These are phyloP conservation scores for Pyrenochaeta sp. DNA, from an alignment of 2,329 filamentous ascomycete genomes.

Conservation along the genomic window DNA sequence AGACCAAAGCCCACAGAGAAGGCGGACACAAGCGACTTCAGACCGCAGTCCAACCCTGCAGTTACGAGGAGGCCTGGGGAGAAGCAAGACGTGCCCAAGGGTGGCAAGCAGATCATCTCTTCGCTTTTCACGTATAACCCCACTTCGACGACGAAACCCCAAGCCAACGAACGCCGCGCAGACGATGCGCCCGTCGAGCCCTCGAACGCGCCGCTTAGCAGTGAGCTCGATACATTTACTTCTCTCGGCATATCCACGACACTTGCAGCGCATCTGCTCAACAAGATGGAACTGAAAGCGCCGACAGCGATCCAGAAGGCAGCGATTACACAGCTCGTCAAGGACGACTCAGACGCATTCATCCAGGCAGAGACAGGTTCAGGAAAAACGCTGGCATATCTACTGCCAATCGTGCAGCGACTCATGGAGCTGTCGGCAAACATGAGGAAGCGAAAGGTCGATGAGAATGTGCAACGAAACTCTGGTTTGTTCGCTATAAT, in stretches of 20 bases:
- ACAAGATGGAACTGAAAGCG: constrained; percentile 86
- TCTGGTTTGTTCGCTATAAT: constrained; percentile 93
- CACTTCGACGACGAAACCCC: constrained; percentile 69
- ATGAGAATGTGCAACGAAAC: constrained; percentile 72
- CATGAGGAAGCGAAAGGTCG: constrained; percentile 53
- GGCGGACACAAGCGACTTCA: constrained; percentile 30
- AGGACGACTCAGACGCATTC: constrained; percentile 87
- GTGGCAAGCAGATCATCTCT: constrained; percentile 76
- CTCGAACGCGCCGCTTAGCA: constrained; percentile 88
- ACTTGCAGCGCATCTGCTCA: constrained; percentile 81
- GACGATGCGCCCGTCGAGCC: constrained; percentile 67
- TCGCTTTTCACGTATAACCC: constrained; percentile 94
- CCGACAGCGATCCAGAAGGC: constrained; percentile 96
- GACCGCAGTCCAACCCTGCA: constrained; percentile 39
- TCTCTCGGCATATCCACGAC: constrained; percentile 82
- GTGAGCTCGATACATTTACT: constrained; percentile 85
- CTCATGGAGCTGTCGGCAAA: constrained; percentile 76
- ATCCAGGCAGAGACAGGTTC: constrained; percentile 97
- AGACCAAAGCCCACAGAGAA: constrained; percentile 36
- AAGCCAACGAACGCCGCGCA: constrained; percentile 55
- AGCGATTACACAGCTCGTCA: constrained; percentile 80
- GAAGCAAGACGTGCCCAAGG: constrained; percentile 45
- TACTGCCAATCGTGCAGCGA: constrained; percentile 89
- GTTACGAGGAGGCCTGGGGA: constrained; percentile 41
- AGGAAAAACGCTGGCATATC: constrained; percentile 95